Base-by-base conservation (phyloP, 192 early-diverging fungal species). In the Coemansia sp. region DNA sequence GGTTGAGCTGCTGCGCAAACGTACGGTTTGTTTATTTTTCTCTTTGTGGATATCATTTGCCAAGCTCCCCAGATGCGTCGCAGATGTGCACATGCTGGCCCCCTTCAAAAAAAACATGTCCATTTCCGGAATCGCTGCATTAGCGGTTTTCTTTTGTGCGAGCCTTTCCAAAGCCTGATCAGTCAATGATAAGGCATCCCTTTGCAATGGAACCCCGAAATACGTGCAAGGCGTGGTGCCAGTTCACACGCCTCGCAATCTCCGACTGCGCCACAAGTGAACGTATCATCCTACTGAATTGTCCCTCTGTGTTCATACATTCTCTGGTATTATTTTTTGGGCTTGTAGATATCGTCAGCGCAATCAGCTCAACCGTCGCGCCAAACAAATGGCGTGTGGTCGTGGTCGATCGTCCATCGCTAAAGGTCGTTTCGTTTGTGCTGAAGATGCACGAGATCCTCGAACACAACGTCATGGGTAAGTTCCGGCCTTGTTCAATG, bases 391-490 rank as follows among this genome's bases (percentile, higher is more conserved):
- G 81, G 81, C 68, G 73, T 20, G 81, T 82, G 17, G 81, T 82
- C 5, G 73, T 82, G 29, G 81, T 76, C 54, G 81, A 82, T 50
- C 67, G 57, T 15, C 73, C 72, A 17, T 74, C 81, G 46, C 75
- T 82, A 61, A 74, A 72, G 22, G 72, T 82, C 56, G 61, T 82
- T 23, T 82, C 81, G 5, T 66, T 67, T 20, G 71, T 77, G 49
- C 75, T 82, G 33, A 74, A 78, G 63, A 77, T 82, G 75, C 75
- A 70, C 13, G 64, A 71, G 14, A 69, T 82, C 19, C 62, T 78
- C 38, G 75, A 82, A 52, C 72, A 82, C 49, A 74, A 78, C 41
- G 72, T 82, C 17, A 63, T 82, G 20, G 62, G 78, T 81, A 81
- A 59, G 22, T 2, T 52, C 43, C 61, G 49, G 20, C 43, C 17